phyloP scores from a whole-genome alignment of 2,329 filamentous ascomycete genomes.

The Botryosphaeria dothidea region DNA sequence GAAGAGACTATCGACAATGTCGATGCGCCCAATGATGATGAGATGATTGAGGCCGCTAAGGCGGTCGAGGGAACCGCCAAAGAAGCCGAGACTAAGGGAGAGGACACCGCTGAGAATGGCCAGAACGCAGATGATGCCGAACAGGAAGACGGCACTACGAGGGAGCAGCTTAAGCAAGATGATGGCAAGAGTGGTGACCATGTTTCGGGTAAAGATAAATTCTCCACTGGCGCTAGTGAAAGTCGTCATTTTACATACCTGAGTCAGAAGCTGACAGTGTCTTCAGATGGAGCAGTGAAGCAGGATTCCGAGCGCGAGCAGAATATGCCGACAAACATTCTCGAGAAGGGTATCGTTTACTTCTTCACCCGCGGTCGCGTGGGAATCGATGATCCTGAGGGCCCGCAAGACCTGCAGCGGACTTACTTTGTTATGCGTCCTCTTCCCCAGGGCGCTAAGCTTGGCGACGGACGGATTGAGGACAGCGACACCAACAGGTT shows the following conservation, averaged over 20 bases:
- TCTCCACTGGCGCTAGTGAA: not conserved
- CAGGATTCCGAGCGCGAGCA: constrained; percentile 54
- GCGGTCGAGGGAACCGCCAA: constrained; percentile 22
- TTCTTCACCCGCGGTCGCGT: constrained; percentile 86
- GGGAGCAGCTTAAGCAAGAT: constrained; percentile 25
- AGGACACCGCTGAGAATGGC: not conserved
- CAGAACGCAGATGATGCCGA: too few relatives aligned
- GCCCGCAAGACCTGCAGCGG: constrained; percentile 71
- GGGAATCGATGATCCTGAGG: constrained; percentile 67
- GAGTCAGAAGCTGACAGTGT: not conserved
- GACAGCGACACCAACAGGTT: constrained; percentile 67
- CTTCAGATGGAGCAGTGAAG: constrained; percentile 44
- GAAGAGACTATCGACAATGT: constrained; percentile 49
- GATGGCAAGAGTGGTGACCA: constrained; percentile 3
- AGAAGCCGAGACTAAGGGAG: constrained; percentile 26
- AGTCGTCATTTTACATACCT: not conserved
- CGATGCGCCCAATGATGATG: constrained; percentile 26
- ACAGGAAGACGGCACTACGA: constrained; percentile 22
- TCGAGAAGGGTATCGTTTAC: constrained; percentile 89
- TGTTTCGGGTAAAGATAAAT: not conserved
- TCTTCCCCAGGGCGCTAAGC: constrained; percentile 66
- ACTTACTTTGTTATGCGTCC: constrained; percentile 80
- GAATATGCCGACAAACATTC: constrained; percentile 60
- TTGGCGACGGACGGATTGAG: constrained; percentile 60
- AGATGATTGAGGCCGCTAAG: constrained; percentile 26